Evolutionary conservation across 1,284 basidiomycete genomes (phyloP).

Genomic region (Schizopora paradoxa): DNA sequence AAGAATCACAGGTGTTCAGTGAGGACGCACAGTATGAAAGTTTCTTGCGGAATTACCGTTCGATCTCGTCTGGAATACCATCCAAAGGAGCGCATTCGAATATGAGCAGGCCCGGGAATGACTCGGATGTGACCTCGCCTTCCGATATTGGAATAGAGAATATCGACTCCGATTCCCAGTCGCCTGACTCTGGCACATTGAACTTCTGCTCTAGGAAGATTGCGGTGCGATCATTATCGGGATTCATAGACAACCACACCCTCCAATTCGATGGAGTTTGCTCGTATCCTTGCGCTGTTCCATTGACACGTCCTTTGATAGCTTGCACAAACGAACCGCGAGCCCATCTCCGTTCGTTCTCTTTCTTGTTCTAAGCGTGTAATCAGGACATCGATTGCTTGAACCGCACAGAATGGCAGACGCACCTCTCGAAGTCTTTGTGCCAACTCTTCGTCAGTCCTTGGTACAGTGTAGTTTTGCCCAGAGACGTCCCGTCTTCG

Average conservation of each 20-base stretch:
- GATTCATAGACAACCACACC: slow-evolving; percentile 68
- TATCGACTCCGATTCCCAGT: slow-evolving; percentile 50
- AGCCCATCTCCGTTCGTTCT: slow-evolving; percentile 64
- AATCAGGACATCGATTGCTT: slow-evolving; percentile 19
- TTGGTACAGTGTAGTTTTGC: slow-evolving; percentile 40
- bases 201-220: slow-evolving; percentile 75
- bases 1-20: slow-evolving; percentile 8
- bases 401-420: slow-evolving; percentile 1
- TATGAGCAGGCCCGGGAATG: slow-evolving; percentile 62
- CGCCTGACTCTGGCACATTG: slow-evolving; percentile 54
- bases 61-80: slow-evolving; percentile 55
- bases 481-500: slow-evolving; percentile 45
- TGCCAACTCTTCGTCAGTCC: slow-evolving; percentile 60
- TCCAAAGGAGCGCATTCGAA: slow-evolving; percentile 66
- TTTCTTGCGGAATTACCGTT: slow-evolving; percentile 40
- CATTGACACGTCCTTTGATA: slow-evolving; percentile 35
- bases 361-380: slow-evolving; percentile 56
- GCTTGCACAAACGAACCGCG: slow-evolving; percentile 57
- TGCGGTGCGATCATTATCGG: slow-evolving; percentile 63
- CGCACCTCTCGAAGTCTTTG: slow-evolving; percentile 61
- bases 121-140: too few species aligned
- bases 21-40: slow-evolving; percentile 5
- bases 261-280: slow-evolving; percentile 40
- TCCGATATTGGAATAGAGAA: slow-evolving; percentile 48
- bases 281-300: slow-evolving; percentile 38